Conservation (phyloP, 139 green algal species). For the Monoraphidium neglectum region DNA sequence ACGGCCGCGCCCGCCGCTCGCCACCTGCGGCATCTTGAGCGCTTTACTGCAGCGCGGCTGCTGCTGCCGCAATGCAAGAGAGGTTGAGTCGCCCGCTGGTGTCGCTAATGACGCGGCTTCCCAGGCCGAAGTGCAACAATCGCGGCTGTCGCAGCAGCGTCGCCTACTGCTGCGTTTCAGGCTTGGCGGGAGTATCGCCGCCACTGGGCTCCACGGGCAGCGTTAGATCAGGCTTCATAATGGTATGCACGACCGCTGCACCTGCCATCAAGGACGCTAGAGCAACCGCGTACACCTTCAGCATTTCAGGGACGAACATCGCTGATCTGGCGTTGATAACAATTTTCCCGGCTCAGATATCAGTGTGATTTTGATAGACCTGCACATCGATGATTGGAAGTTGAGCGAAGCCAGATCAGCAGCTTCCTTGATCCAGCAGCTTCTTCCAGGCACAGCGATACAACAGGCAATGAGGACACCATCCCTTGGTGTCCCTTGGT, state of each 20-base stretch:
- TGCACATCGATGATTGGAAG: background rate
- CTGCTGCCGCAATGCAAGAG: background rate
- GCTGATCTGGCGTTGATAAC: background rate
- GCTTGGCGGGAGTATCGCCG: background rate
- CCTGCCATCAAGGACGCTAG: slow-evolving; percentile 78
- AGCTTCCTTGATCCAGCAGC: background rate
- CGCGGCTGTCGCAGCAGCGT: too few species aligned
- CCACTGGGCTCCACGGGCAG: background rate
- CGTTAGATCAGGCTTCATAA: slow-evolving; percentile 86
- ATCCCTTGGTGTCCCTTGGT: too few species aligned
- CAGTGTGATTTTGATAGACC: background rate
- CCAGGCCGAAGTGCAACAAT: background rate
- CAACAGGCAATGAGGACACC: background rate
- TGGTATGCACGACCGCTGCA: slow-evolving; percentile 79
- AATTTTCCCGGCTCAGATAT: background rate
- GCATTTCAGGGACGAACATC: background rate
- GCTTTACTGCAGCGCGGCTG: background rate
- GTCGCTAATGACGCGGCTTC: background rate
- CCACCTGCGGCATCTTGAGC: too few species aligned
- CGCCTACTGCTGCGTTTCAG: background rate
- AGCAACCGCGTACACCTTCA: slow-evolving; percentile 73
- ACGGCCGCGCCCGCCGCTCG: too few species aligned
- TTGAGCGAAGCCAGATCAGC: background rate
- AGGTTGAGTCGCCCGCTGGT: background rate
- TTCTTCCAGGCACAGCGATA: background rate